These are phyloP conservation scores for Stagonosporopsis cucurbitacearum DNA, from an alignment of 2,329 filamentous ascomycete species.

Conservation along the genomic window DNA sequence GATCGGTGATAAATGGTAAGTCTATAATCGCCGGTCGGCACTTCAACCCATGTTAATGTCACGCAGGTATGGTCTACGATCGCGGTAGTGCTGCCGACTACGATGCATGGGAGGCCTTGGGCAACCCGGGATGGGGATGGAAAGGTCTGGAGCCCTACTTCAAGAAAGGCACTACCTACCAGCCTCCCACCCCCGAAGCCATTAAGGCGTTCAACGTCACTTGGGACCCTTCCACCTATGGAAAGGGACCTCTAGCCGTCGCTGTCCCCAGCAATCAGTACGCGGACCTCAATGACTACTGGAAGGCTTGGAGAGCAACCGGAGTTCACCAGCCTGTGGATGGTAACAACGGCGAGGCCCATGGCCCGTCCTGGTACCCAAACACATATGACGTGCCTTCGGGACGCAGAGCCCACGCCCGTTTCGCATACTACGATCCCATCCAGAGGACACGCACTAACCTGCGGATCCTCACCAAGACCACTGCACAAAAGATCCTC, in stretches of 20 bases:
- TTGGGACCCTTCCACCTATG: conserved; percentile 33
- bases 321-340: conserved; percentile 25
- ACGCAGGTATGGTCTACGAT: conserved; percentile 40
- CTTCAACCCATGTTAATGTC: not conserved
- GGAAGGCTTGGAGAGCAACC: conserved; percentile 31
- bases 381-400: conserved; percentile 36
- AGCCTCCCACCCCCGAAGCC: conserved; percentile 27
- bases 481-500: conserved; percentile 28
- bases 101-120: conserved; percentile 64
- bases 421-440: conserved; percentile 41
- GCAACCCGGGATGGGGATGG: conserved; percentile 67
- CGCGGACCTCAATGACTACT: conserved; percentile 33
- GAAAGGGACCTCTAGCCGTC: conserved; percentile 33
- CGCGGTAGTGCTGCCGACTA: conserved; percentile 45
- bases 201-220: conserved; percentile 35
- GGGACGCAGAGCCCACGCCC: conserved; percentile 32
- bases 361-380: conserved; percentile 31
- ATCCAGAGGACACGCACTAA: conserved; percentile 31
- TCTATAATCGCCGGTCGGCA: too few species aligned
- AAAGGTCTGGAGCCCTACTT: conserved; percentile 48
- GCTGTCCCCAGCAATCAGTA: conserved; percentile 37
- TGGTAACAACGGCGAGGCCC: conserved; percentile 31
- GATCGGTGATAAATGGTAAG: conserved; percentile 41
- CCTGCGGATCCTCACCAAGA: conserved; percentile 31
- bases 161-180: conserved; percentile 36